Percentiles rank a stretch among this genome's conserved stretches.
Evolutionary conservation across 2,329 filamentous ascomycete genomes (phyloP).

Genomic region (Onygenales sp.): DNA sequence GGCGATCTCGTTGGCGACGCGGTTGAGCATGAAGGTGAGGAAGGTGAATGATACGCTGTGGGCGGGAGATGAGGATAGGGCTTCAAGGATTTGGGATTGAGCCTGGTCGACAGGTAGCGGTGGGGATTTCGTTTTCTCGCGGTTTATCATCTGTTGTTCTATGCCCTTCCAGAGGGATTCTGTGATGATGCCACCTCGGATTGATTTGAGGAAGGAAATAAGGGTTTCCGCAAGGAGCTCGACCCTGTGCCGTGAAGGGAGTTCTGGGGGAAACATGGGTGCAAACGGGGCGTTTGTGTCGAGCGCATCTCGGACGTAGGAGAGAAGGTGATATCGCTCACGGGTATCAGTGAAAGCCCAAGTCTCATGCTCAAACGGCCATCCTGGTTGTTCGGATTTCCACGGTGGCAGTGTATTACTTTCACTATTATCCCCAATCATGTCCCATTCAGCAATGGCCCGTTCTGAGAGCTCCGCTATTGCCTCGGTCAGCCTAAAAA

Average conservation of each 20-base stretch:
- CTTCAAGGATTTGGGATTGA: conserved; percentile 59
- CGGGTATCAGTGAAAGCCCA: conserved; percentile 35
- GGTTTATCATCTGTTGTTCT: conserved; percentile 44
- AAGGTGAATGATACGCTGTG: conserved; percentile 89
- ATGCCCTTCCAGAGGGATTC: conserved; percentile 60
- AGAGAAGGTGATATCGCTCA: conserved; percentile 35
- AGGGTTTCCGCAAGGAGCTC: conserved; percentile 66
- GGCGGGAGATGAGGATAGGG: conserved; percentile 59
- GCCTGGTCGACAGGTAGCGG: conserved; percentile 44
- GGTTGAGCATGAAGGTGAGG: conserved; percentile 64
- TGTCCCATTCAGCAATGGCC: conserved; percentile 53
- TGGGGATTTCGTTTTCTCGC: conserved; percentile 40
- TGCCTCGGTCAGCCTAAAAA: conserved; percentile 80
- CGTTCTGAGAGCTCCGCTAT: conserved; percentile 54
- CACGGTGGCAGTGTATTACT: conserved; percentile 41
- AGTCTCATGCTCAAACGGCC: conserved; percentile 50
- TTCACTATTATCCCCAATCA: conserved; percentile 35
- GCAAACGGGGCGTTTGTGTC: conserved; percentile 59
- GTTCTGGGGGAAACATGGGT: conserved; percentile 53
- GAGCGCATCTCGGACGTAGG: conserved; percentile 52
- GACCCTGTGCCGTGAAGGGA: conserved; percentile 56
- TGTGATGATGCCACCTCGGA: conserved; percentile 73
- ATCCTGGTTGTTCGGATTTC: conserved; percentile 41
- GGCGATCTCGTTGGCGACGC: conserved; percentile 47
- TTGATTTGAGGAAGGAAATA: conserved; percentile 61